Conservation (phyloP, 805 yeast species). For the Monosporozyma aerobia region DNA sequence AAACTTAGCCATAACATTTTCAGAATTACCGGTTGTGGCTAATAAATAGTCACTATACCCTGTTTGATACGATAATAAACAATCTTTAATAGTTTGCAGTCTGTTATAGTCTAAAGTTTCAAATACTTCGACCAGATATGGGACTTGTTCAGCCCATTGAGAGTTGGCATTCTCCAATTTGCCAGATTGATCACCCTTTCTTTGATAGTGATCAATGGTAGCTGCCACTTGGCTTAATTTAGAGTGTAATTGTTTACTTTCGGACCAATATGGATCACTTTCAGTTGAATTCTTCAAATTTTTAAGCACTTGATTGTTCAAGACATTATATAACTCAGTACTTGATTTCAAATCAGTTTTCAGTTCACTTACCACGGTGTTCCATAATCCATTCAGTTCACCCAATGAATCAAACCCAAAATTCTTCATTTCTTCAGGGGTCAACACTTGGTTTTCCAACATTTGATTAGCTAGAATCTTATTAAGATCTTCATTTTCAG, state of each 20-base stretch:
- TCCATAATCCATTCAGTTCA: slow-evolving; percentile 37
- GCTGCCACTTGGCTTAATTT: slow-evolving; percentile 38
- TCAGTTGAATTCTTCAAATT: slow-evolving; percentile 47
- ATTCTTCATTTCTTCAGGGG: slow-evolving; percentile 39
- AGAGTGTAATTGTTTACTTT: slow-evolving; percentile 39
- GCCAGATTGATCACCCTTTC: slow-evolving; percentile 32
- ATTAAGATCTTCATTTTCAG: slow-evolving; percentile 29
- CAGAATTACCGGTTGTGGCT: slow-evolving; percentile 41
- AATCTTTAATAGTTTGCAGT: slow-evolving; percentile 52
- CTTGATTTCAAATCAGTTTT: slow-evolving; percentile 41
- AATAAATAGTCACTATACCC: slow-evolving; percentile 46
- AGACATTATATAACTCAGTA: slow-evolving; percentile 36
- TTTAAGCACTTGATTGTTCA: slow-evolving; percentile 46
- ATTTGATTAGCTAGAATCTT: slow-evolving; percentile 27
- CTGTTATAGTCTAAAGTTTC: slow-evolving; percentile 62
- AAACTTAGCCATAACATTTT: slow-evolving; percentile 54
- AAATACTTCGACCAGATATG: slow-evolving; percentile 63
- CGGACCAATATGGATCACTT: slow-evolving; percentile 46
- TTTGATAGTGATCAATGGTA: slow-evolving; percentile 33
- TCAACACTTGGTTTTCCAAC: slow-evolving; percentile 34
- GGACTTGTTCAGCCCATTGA: slow-evolving; percentile 73
- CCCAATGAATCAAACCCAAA: slow-evolving; percentile 43
- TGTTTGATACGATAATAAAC: slow-evolving; percentile 57
- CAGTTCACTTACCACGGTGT: slow-evolving; percentile 33
- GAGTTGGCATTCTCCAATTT: slow-evolving; percentile 38